Evolutionary conservation across 805 yeast genomes (phyloP), one percentile per base, ranked within the genome.

Genomic region (Spathaspora sp.): DNA sequence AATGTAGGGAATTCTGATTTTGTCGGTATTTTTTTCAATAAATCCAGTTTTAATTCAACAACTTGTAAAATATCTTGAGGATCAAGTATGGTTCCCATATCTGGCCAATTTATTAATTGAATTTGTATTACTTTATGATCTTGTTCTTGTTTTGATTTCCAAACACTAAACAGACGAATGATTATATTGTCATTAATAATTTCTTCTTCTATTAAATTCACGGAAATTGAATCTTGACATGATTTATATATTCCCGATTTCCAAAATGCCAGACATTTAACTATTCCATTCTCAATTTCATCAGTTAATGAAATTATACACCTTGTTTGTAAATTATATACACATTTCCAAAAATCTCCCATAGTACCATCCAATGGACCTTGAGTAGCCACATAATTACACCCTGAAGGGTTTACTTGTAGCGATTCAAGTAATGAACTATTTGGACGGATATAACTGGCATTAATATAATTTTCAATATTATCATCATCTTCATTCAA

Each of bases 241-340:
- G 76, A 67, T 12, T 50, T 60, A 62, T 83, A 83, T 1, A 61
- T 60, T 3, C 89, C 89, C 3, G 82, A 66, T 18, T 75, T 70
- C 97, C 98, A 94, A 68, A 82, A 93, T 35, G 89, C 68, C 2
- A 66, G 65, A 69, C 97, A 93, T 68, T 93, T 92, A 58, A 82
- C 87, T 39, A 87, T 78, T 1, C 87, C 85, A 57, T 86, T 84
- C 65, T 93, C 97, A 54, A 69, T 72, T 57, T 86, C 88, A 23
- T 84, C 84, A 2, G 96, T 87, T 57, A 90, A 76, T 42, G 96
- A 85, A 5, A 93, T 67, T 26, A 93, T 81, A 3, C 93, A 64
- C 6, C 87, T 85, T 11, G 83, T 79, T 17, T 75, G 66, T 57
- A 88, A 81, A 52, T 85, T 83, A 42, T 81, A 71, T 14, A 88